Base-by-base conservation (phyloP, 1,139 yeast species). In the Geotrichum citri-aurantii region DNA sequence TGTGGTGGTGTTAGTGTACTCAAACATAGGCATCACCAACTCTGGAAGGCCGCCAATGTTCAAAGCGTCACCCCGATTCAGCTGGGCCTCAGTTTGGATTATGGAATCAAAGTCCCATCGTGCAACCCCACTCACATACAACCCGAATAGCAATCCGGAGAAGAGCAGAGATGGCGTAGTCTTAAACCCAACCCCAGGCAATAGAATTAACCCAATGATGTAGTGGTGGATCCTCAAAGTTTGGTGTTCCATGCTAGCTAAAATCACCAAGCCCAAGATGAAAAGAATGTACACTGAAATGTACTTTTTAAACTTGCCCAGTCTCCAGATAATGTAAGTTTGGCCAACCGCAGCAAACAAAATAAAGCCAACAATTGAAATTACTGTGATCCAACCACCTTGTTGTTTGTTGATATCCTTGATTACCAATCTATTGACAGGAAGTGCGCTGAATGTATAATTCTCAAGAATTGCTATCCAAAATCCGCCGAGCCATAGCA, bases 91-190 rank as follows among this genome's bases (percentile, higher is more conserved):
- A 0, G 97, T 90, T 68, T 92, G 97, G 1, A 88, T 83, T 60
- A 92, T 84, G 24, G 96, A 85, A 2, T 95, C 98, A 67, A 87
- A 84, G 57, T 95, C 97, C 99, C 99, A 92, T 61, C 95, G 77
- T 0, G 96, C 84, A 1, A 90, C 83, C 0, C 99, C 99, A 24
- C 93, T 86, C 8, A 91, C 78, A 59, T 88, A 80, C 46, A 92
- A 75, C 0, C 98, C 99, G 0, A 89, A 71, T 27, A 93, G 75
- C 1, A 93, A 79, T 1, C 98, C 98, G 69, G 91, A 97, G 68
- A 90, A 86, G 56, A 86, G 76, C 51, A 81, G 68, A 0, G 95
- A 91, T 62, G 86, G 78, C 0, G 96, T 87, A 12, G 90, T 83
- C 55, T 69, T 67, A 58, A 75, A 69, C 2, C 72, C 72, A 54